Evolutionary conservation across 1,284 basidiomycete species (phyloP).

Genomic region (Acaromyces ingoldii): DNA sequence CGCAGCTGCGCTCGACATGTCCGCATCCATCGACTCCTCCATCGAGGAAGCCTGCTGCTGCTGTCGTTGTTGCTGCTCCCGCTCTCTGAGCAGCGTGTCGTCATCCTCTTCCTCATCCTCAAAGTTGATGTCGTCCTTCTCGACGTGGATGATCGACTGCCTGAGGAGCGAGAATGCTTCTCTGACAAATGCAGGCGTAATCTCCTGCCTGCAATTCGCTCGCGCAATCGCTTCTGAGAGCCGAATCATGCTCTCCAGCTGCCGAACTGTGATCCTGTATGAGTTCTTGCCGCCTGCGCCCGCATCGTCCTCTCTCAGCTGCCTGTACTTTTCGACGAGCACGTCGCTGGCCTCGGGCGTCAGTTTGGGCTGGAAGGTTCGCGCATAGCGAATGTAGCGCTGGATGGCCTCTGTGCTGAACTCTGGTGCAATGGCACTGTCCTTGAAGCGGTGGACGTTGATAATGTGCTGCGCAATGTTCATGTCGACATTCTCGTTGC

Average conservation of each 20-base stretch:
- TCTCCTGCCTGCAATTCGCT: slow-evolving; percentile 84
- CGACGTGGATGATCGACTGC: slow-evolving; percentile 98
- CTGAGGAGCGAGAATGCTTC: slow-evolving; percentile 90
- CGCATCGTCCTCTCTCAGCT: slow-evolving; percentile 85
- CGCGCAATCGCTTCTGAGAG: slow-evolving; percentile 93
- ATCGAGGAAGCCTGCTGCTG: slow-evolving; percentile 2
- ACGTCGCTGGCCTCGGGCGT: slow-evolving; percentile 87
- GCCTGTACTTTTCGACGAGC: slow-evolving; percentile 91
- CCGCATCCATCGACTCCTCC: background rate
- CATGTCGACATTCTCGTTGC: slow-evolving; percentile 84
- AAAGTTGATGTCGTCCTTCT: slow-evolving; percentile 96
- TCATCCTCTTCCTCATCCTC: slow-evolving; percentile 72
- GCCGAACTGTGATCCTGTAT: slow-evolving; percentile 91
- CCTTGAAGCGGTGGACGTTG: slow-evolving; percentile 91
- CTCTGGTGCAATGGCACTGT: slow-evolving; percentile 89
- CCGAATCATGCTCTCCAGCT: slow-evolving; percentile 94
- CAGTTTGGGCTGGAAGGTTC: slow-evolving; percentile 81
- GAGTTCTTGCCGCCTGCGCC: slow-evolving; percentile 62
- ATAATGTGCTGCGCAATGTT: slow-evolving; percentile 97
- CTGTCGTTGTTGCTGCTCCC: background rate
- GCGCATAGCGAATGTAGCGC: slow-evolving; percentile 90
- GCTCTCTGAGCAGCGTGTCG: slow-evolving; percentile 25
- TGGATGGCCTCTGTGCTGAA: slow-evolving; percentile 95
- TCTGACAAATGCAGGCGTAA: slow-evolving; percentile 75
- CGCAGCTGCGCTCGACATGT: background rate